These are phyloP conservation scores for Dittrichia graveolens DNA, from an alignment of 129 eudicot species.

Conservation along the genomic window DNA sequence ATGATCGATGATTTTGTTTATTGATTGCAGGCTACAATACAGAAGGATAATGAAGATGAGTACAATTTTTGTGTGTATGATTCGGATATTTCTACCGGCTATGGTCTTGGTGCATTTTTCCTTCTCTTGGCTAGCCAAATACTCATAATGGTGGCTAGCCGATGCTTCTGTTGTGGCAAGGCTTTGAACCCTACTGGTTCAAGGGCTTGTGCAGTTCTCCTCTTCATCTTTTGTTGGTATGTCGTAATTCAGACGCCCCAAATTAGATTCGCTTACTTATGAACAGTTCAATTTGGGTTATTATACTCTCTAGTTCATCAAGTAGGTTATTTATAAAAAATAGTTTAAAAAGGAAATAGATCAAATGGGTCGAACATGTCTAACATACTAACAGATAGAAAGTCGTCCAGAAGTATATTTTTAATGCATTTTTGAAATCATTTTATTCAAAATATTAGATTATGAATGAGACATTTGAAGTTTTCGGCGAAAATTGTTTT, in stretches of 20 bases:
- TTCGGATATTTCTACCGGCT: conserved; percentile 85
- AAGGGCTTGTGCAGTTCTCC: conserved; percentile 64
- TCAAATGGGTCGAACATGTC: neutral
- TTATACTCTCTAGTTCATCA: too few relatives aligned
- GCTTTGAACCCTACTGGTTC: conserved; percentile 85
- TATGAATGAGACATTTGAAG: neutral
- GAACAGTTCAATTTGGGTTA: too few relatives aligned
- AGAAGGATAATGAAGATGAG: conserved; percentile 44
- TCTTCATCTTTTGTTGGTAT: conserved; percentile 78
- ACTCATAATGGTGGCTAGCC: conserved; percentile 74
- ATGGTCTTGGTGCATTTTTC: conserved; percentile 84
- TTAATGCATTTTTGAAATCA: neutral
- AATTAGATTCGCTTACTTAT: neutral
- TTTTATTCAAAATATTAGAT: neutral
- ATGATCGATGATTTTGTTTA: too few relatives aligned
- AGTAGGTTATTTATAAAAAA: neutral
- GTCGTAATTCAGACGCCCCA: neutral
- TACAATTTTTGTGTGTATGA: conserved; percentile 69
- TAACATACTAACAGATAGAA: neutral
- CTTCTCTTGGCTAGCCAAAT: conserved; percentile 77
- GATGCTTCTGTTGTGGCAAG: conserved; percentile 92
- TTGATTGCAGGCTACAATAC: conserved; percentile 49
- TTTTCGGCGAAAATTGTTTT: too few relatives aligned
- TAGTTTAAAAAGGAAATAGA: neutral
- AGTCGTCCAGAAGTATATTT: neutral